Evolutionary conservation across 1,139 yeast genomes (phyloP), one percentile per base, ranked within the genome.

Genomic region (Entelexis paramagnoliae): DNA sequence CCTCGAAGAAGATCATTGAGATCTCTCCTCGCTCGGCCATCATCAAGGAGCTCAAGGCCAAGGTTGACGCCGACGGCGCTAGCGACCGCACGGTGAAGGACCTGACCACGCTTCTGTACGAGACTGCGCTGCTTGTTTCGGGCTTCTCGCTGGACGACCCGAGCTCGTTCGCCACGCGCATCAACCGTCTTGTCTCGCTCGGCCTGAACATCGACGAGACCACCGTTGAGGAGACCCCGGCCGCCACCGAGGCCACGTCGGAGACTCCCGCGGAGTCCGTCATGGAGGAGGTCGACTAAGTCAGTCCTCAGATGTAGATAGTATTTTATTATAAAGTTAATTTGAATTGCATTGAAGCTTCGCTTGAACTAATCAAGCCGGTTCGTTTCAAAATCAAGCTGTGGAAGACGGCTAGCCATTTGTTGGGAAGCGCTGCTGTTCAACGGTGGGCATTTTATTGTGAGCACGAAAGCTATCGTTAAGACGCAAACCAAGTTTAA

Each of bases 71-170:
- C 62, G 95, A 87, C 65, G 97, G 97, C 73, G 88, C 93, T 61
- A 94, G 87, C 74, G 97, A 93, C 78, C 85, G 94, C 78, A 89
- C 96, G 60, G 97, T 93, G 67, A 88, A 87, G 80, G 96, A 93
- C 74, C 81, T 91, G 74, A 91, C 98, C 63, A 86, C 94, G 64
- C 80, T 91, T 72, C 78, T 93, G 72, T 91, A 81, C 75, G 99
- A 91, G 75, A 91, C 99, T 65, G 98, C 99, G 57, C 78, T 91
- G 72, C 80, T 91, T 72, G 91, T 98, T 55, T 93, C 98, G 62
- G 99, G 99, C 74, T 91, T 91, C 91, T 76, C 96, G 61, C 80
- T 91, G 69, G 98, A 91, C 66, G 99, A 91, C 75, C 98, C 99
- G 76, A 81, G 86, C 68, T 83, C 95, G 55, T 91, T 91, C 70